Conservation (phyloP, 805 yeast genomes). For the Metschnikowia koreensis region DNA sequence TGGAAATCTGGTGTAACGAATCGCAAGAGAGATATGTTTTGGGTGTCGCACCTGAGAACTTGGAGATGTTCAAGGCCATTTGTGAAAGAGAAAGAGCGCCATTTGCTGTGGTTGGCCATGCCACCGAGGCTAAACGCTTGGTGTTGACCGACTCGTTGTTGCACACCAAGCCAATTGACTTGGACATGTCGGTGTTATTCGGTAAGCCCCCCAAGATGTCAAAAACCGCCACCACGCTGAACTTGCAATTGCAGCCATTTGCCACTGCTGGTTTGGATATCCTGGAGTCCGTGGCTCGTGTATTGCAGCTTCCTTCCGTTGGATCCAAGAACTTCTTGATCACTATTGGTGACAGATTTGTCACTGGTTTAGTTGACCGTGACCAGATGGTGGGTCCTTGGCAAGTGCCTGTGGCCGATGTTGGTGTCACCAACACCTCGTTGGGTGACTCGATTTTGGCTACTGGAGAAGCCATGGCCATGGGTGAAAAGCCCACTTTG, state of each 20-base stretch:
- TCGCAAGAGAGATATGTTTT: constrained; percentile 97
- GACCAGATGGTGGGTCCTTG: constrained; percentile 99
- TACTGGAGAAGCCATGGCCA: constrained; percentile 96
- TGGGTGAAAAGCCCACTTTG: constrained; percentile 93
- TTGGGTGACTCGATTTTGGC: constrained; percentile 65
- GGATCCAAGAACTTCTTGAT: constrained; percentile 93
- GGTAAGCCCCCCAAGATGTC: constrained; percentile 98
- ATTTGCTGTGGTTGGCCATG: constrained; percentile 91
- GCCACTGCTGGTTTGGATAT: constrained; percentile 37
- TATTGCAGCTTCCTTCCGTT: constrained; percentile 85
- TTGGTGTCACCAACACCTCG: constrained; percentile 92
- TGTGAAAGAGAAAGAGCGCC: constrained; percentile 97
- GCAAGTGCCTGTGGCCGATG: constrained; percentile 99
- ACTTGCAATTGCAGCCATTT: constrained; percentile 48
- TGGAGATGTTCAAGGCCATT: constrained; percentile 67
- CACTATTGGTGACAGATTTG: constrained; percentile 98
- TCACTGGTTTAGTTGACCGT: constrained; percentile 93
- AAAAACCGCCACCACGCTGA: constrained; percentile 63
- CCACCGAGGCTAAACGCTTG: constrained; percentile 82
- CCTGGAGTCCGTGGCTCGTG: constrained; percentile 72
- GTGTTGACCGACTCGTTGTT: constrained; percentile 76
- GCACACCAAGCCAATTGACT: constrained; percentile 84
- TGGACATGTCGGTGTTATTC: constrained; percentile 91
- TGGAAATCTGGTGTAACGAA: constrained; percentile 99
- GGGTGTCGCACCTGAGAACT: constrained; percentile 81